phyloP scores from a whole-genome alignment of 805 yeast species.

The Lipomyces yamadae region DNA sequence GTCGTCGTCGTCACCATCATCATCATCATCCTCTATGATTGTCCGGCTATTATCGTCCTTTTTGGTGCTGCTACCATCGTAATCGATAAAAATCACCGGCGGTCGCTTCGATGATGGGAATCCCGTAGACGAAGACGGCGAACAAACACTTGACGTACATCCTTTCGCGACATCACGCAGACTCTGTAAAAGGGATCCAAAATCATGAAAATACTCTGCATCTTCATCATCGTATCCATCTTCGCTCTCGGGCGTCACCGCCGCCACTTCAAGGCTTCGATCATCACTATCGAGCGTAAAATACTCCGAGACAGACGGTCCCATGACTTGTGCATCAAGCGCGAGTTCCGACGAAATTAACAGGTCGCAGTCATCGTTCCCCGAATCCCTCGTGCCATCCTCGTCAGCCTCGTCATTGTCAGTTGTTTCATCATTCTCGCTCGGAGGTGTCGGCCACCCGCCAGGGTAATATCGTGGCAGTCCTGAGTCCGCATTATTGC shows the following conservation, averaged over 20 bases:
- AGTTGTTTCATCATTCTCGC: conserved; percentile 1
- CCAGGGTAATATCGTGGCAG: not conserved
- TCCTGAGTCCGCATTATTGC: not conserved
- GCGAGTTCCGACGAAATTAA: conserved; percentile 22
- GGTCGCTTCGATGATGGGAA: not conserved
- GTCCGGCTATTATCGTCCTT: not conserved
- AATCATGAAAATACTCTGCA: conserved; percentile 22
- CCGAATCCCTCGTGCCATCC: not conserved
- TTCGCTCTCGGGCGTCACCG: not conserved
- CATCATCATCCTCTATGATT: not conserved
- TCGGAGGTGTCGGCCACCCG: conserved; percentile 5
- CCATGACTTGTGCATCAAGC: conserved; percentile 25
- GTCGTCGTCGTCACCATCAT: not conserved
- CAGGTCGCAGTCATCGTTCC: conserved; percentile 7
- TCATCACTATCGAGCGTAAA: conserved; percentile 10
- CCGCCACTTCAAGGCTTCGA: conserved; percentile 4
- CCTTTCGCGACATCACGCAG: conserved; percentile 4
- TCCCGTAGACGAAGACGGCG: not conserved
- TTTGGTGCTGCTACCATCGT: too few relatives aligned
- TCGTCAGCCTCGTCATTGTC: conserved; percentile 11
- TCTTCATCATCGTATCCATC: conserved; percentile 22
- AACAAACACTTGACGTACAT: conserved; percentile 4
- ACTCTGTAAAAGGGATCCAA: conserved; percentile 14
- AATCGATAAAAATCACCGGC: not conserved
- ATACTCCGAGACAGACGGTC: conserved; percentile 30